These are phyloP conservation scores for Penicillium alfredii DNA, from an alignment of 495 filamentous ascomycete genomes.

Conservation along the genomic window DNA sequence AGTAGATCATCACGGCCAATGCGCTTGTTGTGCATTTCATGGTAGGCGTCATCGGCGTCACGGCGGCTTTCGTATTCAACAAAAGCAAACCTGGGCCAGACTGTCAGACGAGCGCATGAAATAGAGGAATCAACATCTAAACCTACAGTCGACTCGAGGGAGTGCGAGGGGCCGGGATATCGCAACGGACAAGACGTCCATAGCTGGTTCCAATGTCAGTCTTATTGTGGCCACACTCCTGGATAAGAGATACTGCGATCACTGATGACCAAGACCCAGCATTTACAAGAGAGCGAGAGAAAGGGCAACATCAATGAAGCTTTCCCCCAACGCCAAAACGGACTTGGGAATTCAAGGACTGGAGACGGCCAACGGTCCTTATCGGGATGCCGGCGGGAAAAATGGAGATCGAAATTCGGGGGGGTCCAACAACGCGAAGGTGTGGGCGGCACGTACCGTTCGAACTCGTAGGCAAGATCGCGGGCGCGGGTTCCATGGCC, in stretches of 20 bases:
- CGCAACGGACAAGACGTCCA: slow-evolving; percentile 96
- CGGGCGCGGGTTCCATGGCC: slow-evolving; percentile 98
- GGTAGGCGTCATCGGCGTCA: slow-evolving; percentile 98
- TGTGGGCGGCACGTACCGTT: slow-evolving; percentile 82
- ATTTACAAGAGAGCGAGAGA: too few relatives aligned
- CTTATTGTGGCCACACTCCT: neutral
- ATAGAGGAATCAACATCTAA: slow-evolving; percentile 1
- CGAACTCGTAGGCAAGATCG: slow-evolving; percentile 99
- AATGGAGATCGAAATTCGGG: slow-evolving; percentile 6
- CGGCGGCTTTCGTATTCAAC: slow-evolving; percentile 99
- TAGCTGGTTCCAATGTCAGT: slow-evolving; percentile 55
- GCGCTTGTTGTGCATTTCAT: slow-evolving; percentile 99
- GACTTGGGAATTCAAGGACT: neutral
- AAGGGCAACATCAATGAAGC: neutral
- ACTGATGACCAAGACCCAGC: slow-evolving; percentile 12
- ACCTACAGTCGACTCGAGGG: slow-evolving; percentile 92
- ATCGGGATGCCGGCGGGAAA: slow-evolving; percentile 15
- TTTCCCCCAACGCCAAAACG: neutral
- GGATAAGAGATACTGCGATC: slow-evolving; percentile 7
- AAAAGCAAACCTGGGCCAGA: slow-evolving; percentile 76
- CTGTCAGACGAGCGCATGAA: slow-evolving; percentile 17
- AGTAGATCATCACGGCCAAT: slow-evolving; percentile 92
- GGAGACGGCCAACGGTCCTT: neutral
- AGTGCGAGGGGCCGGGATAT: slow-evolving; percentile 93
- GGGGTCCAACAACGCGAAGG: slow-evolving; percentile 24